phyloP scores from a whole-genome alignment of 140 eudicot genomes.

The Cichorium intybus region DNA sequence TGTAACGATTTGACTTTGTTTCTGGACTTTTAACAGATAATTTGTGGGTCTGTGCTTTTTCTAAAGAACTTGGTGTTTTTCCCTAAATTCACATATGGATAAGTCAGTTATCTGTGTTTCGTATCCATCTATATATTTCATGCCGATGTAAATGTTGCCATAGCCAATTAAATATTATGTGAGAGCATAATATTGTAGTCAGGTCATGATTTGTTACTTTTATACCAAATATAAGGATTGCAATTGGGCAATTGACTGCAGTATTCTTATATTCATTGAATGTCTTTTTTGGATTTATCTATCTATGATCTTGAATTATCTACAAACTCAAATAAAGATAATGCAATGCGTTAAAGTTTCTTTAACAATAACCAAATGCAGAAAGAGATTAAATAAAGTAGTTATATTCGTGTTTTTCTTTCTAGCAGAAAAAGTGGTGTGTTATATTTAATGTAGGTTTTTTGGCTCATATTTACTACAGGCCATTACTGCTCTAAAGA shows the following conservation, averaged over 20 bases:
- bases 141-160: neutral
- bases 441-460: slow-evolving; percentile 17
- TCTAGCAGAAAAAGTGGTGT: slow-evolving; percentile 16
- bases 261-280: neutral
- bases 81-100: neutral
- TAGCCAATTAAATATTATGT: no score
- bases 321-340: neutral
- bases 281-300: slow-evolving; percentile 1
- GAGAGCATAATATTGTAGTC: neutral
- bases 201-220: neutral
- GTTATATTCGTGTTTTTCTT: neutral
- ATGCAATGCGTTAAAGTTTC: slow-evolving; percentile 1
- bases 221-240: neutral
- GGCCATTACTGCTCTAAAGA: slow-evolving; percentile 98
- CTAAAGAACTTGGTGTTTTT: slow-evolving; percentile 10
- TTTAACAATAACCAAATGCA: slow-evolving; percentile 9
- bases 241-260: neutral
- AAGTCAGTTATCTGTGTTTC: neutral
- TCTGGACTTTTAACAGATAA: slow-evolving; percentile 7
- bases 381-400: neutral
- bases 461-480: slow-evolving; percentile 42
- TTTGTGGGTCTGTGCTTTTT: slow-evolving; percentile 9
- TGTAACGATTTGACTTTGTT: slow-evolving; percentile 1
- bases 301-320: neutral
- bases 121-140: neutral